Base-by-base conservation (phyloP, 2,329 filamentous ascomycete genomes). In the Fusarium nelsonii region DNA sequence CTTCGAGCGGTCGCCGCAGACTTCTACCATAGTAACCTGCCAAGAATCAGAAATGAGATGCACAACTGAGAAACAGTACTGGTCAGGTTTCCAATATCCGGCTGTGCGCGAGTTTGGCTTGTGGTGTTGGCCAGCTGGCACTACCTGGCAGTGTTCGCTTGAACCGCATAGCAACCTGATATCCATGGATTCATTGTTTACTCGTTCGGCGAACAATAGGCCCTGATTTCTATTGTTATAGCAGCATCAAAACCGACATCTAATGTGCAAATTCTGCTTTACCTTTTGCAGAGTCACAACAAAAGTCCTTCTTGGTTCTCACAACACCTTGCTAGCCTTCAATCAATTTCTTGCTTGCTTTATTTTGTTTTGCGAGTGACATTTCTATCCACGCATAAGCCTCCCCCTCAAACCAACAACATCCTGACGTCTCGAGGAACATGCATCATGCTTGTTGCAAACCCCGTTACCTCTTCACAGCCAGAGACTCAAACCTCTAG, bases 111-210 rank as follows among this genome's bases (percentile, higher is more conserved):
- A 3, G 16, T 45, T 16, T 9, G 28, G 23, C 23, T 33, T 10
- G n/a, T 20, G n/a, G 14, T 23, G n/a, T 33, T 33, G 18, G 9
- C 18, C 36, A 65, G 48, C 45, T 69, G 65, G 4, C 18, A 43
- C 26, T 43, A 50, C 20, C 60, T 59, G 65, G n/a, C 54, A 51
- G 52, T 10, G 5, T 36, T 33, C 50, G 30, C 18, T 23, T 23
- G 15, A 33, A 33, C 18, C 15, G 26, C 20, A 18, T 15, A 32
- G 28, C 36, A 43, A 23, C 14, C 11, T 10, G n/a, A 34, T 41
- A 3, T 30, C 23, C 23, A 23, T 23, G 23, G 23, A 23, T 5
- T 34, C 12, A 48, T 53, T 63, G 56, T 69, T 63, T 14, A 40
- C 45, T 8, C 5, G 16, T 16, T 44, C 15, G 44, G 26, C 33